Evolutionary conservation across 768 basidiomycete species (phyloP).

Genomic region (Boletus insuetus): DNA sequence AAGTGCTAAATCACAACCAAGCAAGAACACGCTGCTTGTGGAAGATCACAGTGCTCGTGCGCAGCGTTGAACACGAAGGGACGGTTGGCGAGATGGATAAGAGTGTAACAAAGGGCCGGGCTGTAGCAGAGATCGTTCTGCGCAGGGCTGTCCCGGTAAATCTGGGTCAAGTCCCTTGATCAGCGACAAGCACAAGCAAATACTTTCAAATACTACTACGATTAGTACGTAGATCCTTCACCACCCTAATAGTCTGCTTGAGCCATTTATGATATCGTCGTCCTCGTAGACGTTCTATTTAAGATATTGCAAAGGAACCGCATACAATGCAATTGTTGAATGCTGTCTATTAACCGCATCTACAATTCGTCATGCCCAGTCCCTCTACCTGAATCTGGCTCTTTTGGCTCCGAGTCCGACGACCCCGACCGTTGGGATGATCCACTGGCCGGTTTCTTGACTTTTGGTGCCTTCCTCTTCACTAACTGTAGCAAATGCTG

Average conservation of each 20-base stretch:
- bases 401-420: conserved; percentile 17
- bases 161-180: not conserved
- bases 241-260: too few relatives aligned
- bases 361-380: conserved; percentile 32
- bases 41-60: conserved; percentile 2
- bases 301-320: too few relatives aligned
- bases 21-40: not conserved
- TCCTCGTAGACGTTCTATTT: too few relatives aligned
- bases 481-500: conserved; percentile 64
- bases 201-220: not conserved
- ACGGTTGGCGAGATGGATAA: not conserved
- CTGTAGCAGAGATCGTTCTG: conserved; percentile 33
- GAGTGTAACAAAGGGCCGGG: not conserved
- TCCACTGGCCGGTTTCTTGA: conserved; percentile 42
- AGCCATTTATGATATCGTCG: too few relatives aligned
- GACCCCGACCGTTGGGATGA: conserved; percentile 16
- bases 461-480: conserved; percentile 67
- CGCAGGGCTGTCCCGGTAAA: not conserved
- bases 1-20: conserved; percentile 14
- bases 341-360: conserved; percentile 17
- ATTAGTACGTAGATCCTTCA: too few relatives aligned
- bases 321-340: not conserved
- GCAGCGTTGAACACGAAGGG: not conserved
- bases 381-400: conserved; percentile 16
- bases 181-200: conserved; percentile 1